These are phyloP conservation scores for Rhizodiscina lignyota DNA, from an alignment of 495 filamentous ascomycete species.

Conservation along the genomic window DNA sequence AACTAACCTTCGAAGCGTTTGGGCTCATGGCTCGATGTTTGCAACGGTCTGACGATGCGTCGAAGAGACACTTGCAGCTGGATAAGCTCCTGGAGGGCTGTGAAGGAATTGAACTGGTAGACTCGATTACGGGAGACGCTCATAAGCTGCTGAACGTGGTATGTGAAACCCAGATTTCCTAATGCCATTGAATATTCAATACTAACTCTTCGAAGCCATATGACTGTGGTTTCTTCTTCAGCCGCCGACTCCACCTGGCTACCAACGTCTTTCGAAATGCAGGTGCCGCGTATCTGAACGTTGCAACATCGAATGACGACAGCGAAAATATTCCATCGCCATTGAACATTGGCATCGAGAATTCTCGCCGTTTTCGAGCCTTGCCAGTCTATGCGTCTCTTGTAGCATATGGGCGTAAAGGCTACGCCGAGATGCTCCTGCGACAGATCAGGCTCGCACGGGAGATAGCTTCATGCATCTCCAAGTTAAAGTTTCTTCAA, in stretches of 20 bases:
- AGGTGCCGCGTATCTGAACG: slow-evolving; percentile 66
- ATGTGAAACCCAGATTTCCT: slow-evolving; percentile 12
- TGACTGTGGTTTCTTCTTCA: slow-evolving; percentile 82
- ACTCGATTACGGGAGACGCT: slow-evolving; percentile 72
- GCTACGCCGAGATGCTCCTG: slow-evolving; percentile 53
- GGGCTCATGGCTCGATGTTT: slow-evolving; percentile 56
- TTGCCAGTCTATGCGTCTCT: slow-evolving; percentile 75
- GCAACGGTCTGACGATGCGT: too few relatives aligned
- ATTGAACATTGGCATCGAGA: slow-evolving; percentile 78
- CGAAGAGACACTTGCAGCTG: slow-evolving; percentile 36
- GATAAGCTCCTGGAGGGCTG: slow-evolving; percentile 32
- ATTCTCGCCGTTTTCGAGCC: slow-evolving; percentile 79
- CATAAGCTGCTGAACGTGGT: slow-evolving; percentile 89
- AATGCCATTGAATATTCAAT: background rate
- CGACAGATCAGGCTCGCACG: slow-evolving; percentile 57
- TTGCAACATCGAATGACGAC: slow-evolving; percentile 14
- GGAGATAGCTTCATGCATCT: slow-evolving; percentile 43
- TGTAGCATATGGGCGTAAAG: slow-evolving; percentile 52
- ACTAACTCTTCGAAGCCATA: slow-evolving; percentile 42
- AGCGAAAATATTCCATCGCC: slow-evolving; percentile 50
- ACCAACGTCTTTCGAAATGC: slow-evolving; percentile 61
- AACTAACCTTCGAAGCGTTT: slow-evolving; percentile 42
- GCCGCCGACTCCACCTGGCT: slow-evolving; percentile 38
- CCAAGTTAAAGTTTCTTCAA: slow-evolving; percentile 41
- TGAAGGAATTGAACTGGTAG: slow-evolving; percentile 62